Conservation (phyloP, 805 yeast genomes). For the Teunomyces pallodes region DNA sequence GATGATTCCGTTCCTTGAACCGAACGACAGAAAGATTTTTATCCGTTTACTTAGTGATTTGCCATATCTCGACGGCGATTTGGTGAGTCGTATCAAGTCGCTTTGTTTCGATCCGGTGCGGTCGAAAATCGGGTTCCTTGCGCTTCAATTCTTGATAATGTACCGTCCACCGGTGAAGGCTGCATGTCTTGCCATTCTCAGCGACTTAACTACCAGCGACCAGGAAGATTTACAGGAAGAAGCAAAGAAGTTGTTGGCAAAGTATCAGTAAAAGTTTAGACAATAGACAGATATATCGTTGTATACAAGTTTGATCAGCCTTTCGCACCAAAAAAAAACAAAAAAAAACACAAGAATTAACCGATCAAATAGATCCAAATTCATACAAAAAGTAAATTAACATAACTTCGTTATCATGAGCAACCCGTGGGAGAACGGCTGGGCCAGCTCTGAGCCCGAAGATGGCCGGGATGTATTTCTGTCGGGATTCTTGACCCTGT, state of each 20-base stretch:
- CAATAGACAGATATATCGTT: not conserved
- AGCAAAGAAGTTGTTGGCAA: constrained; percentile 44
- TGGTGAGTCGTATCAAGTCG: constrained; percentile 65
- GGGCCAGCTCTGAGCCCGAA: constrained; percentile 23
- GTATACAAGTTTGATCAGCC: too few relatives aligned
- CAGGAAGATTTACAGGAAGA: constrained; percentile 52
- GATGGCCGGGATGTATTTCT: not conserved
- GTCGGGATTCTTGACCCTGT: constrained; percentile 21
- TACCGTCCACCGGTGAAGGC: constrained; percentile 82
- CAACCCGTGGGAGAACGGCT: constrained; percentile 43
- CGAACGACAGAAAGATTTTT: constrained; percentile 74
- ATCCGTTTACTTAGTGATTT: constrained; percentile 83
- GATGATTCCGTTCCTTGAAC: constrained; percentile 80
- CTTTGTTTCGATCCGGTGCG: constrained; percentile 85
- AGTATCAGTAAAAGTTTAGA: constrained; percentile 28
- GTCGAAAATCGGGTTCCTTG: constrained; percentile 73
- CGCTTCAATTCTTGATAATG: constrained; percentile 80
- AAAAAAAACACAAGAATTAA: too few relatives aligned
- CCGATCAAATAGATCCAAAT: not conserved
- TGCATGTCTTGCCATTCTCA: constrained; percentile 48
- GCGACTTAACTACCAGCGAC: constrained; percentile 41
- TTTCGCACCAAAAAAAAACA: too few relatives aligned
- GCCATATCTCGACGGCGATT: constrained; percentile 65
- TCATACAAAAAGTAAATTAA: not conserved
- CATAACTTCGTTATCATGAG: not conserved